phyloP scores from a whole-genome alignment of 2,329 filamentous ascomycete genomes.

The Thelonectria olida region DNA sequence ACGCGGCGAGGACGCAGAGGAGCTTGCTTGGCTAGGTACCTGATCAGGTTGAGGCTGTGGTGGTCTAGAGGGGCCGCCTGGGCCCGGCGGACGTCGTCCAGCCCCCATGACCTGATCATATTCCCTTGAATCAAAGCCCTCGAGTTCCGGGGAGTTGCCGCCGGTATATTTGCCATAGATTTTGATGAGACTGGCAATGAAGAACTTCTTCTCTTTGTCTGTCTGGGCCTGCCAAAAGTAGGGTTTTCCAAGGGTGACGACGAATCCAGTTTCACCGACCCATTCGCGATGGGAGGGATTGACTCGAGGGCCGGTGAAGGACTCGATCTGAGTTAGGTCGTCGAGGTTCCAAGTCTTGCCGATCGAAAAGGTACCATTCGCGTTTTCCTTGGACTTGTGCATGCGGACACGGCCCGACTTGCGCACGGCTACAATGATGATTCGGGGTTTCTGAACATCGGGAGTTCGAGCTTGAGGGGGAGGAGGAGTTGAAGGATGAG shows the following conservation, averaged over 20 bases:
- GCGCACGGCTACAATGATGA: slow-evolving; percentile 93
- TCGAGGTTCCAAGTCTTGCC: slow-evolving; percentile 98
- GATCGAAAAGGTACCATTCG: slow-evolving; percentile 93
- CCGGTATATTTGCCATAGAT: slow-evolving; percentile 97
- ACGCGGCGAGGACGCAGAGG: slow-evolving; percentile 28
- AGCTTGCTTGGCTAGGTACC: slow-evolving; percentile 24
- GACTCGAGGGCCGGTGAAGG: slow-evolving; percentile 73
- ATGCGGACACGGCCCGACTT: slow-evolving; percentile 92
- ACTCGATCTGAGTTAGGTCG: slow-evolving; percentile 85
- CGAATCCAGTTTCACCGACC: slow-evolving; percentile 86
- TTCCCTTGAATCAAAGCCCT: slow-evolving; percentile 85
- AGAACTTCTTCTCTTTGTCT: slow-evolving; percentile 97
- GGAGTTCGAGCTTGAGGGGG: slow-evolving; percentile 77
- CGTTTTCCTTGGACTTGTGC: slow-evolving; percentile 97
- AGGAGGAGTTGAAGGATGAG: slow-evolving; percentile 83
- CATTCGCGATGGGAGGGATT: slow-evolving; percentile 72
- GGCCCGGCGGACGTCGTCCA: slow-evolving; percentile 50
- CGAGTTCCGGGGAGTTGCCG: slow-evolving; percentile 79
- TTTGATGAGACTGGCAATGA: slow-evolving; percentile 94
- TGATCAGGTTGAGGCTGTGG: slow-evolving; percentile 43
- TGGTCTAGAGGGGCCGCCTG: slow-evolving; percentile 25
- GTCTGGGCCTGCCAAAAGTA: slow-evolving; percentile 98
- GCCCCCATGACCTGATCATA: slow-evolving; percentile 77
- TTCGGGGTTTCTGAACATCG: slow-evolving; percentile 83
- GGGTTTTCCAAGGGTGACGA: slow-evolving; percentile 88